phyloP scores from a whole-genome alignment of 345 rosid species.

The Eucalyptus virginea region DNA sequence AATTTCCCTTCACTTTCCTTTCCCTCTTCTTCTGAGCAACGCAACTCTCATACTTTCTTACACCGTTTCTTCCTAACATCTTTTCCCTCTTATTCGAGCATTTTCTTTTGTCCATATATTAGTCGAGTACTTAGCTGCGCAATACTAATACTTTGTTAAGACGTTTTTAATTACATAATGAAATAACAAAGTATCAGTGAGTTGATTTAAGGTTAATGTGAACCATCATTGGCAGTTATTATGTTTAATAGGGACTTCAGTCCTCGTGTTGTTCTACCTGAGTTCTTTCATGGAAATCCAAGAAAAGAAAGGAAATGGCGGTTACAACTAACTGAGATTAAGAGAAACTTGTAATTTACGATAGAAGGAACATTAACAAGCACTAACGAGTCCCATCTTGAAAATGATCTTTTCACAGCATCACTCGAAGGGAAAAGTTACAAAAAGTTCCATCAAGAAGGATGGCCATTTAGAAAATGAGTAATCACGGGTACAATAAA shows the following conservation, averaged over 20 bases:
- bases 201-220: background rate
- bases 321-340: background rate
- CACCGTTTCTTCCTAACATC: background rate
- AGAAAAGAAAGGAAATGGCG: background rate
- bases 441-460: background rate
- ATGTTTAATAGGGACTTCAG: background rate
- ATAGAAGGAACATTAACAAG: background rate
- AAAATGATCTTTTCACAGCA: background rate
- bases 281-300: background rate
- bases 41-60: background rate
- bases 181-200: too few relatives aligned
- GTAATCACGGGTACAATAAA: background rate
- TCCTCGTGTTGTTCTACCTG: background rate
- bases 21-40: background rate
- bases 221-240: background rate
- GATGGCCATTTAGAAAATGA: background rate
- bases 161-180: background rate
- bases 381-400: background rate
- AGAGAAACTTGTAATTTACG: background rate
- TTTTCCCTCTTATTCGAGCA: background rate
- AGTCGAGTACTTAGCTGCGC: background rate
- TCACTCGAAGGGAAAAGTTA: background rate
- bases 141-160: background rate
- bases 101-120: background rate
- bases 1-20: background rate